Evolutionary conservation across 768 basidiomycete species (phyloP), one percentile per base, ranked within the genome.

Genomic region (Saitozyma sp.): DNA sequence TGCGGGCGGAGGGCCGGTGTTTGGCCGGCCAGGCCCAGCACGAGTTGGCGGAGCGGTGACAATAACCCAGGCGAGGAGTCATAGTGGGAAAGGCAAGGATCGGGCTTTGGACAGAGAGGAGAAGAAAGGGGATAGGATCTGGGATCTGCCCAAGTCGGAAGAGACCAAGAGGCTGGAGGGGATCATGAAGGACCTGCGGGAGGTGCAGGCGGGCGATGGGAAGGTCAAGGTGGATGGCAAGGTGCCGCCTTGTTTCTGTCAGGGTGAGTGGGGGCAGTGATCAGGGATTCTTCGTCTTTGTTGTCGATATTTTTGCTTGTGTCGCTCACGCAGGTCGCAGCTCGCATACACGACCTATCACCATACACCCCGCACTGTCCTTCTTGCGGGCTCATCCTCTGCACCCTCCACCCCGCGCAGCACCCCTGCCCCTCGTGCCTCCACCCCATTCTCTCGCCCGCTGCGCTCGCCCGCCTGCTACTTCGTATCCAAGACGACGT

Each of bases 391-490:
- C 59, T 81, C 10, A 74, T 76, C 9, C 59, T 78, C 14, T 81
- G 80, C 61, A 53, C 58, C 11, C 52, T 80, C 8, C 80, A 80
- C n/a, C 65, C 70, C 9, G 70, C 76, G n/a, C 67, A 78, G 41
- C 67, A 66, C 17, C 75, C 79, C 11, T 81, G 80, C 62, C 80
- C 80, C 38, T 79, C 74, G 29, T 81, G 80, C 62, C 20, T 42
- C 39, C 51, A 60, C 17, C 54, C 66, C 6, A 62, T 79, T 0
- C 56, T 73, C 39, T 62, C 66, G 14, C 68, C 72, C 9, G 62
- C 73, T 41, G 61, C 68, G 43, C 65, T 70, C 37, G 62, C 75
- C 16, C 65, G 78, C 3, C 66, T 76, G 8, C 63, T 75, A 57
- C 60, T 67, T 3, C 63, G 68, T 17, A 29, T 79, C 2, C 65